Evolutionary conservation across 768 basidiomycete genomes (phyloP).

Genomic region (Mrakia blollopis): DNA sequence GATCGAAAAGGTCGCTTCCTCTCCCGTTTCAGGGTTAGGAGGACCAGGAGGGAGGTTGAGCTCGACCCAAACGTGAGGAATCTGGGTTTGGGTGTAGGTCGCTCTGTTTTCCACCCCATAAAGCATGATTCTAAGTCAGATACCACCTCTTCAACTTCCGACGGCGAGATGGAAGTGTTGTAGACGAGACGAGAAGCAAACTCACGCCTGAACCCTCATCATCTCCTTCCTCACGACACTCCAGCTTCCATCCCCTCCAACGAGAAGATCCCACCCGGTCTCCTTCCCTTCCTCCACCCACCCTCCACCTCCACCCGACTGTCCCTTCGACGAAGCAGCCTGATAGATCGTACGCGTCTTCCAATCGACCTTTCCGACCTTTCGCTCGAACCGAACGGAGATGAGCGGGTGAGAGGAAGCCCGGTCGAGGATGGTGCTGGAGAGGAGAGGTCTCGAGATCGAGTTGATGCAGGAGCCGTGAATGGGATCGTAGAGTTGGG

Average conservation of each 20-base stretch:
- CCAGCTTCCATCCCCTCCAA: constrained; percentile 93
- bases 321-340: neutral
- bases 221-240: constrained; percentile 84
- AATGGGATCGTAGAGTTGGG: constrained; percentile 48
- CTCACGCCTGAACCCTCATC: constrained; percentile 86
- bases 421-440: constrained; percentile 34
- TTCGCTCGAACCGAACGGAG: constrained; percentile 56
- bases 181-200: neutral
- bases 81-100: constrained; percentile 92
- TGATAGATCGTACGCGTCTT: neutral
- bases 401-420: constrained; percentile 49
- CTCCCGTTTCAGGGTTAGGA: constrained; percentile 47
- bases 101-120: constrained; percentile 55
- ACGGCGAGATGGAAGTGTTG: too few species aligned
- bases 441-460: constrained; percentile 29
- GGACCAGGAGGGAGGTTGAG: constrained; percentile 81
- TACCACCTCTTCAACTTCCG: too few species aligned
- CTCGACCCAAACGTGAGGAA: constrained; percentile 93
- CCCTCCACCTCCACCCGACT: neutral
- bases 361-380: constrained; percentile 30
- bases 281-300: constrained; percentile 33
- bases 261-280: constrained; percentile 45
- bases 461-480: constrained; percentile 29
- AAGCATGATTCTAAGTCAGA: neutral
- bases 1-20: constrained; percentile 68